These are phyloP conservation scores for Candida pseudoviswanathii DNA, from an alignment of 1,139 yeast genomes.

Conservation along the genomic window DNA sequence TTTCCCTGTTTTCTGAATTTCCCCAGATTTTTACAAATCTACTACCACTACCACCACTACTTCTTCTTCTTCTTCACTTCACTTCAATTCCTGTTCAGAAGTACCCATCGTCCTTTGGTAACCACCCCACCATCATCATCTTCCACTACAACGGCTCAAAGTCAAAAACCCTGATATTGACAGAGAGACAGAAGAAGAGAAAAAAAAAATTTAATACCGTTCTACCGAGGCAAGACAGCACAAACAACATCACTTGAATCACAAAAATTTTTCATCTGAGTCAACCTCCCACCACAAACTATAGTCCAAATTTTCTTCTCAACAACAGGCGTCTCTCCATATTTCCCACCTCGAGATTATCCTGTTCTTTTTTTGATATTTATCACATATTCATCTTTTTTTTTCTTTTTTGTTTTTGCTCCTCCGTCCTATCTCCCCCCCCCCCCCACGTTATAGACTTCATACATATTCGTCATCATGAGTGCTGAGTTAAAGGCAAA, in stretches of 20 bases:
- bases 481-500: constrained; percentile 32
- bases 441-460: constrained; percentile 3
- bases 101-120: not conserved
- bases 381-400: not conserved
- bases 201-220: not conserved
- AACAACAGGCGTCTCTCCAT: not conserved
- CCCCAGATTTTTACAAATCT: constrained; percentile 1
- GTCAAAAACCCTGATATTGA: constrained; percentile 2
- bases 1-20: not conserved
- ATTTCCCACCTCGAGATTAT: not conserved
- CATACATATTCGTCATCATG: constrained; percentile 10
- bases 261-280: constrained; percentile 4
- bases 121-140: not conserved
- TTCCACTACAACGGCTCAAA: not conserved
- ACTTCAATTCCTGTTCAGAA: not conserved
- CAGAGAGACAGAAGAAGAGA: not conserved
- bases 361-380: not conserved
- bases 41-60: not conserved
- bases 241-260: not conserved
- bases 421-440: not conserved
- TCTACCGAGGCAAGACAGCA: constrained; percentile 1
- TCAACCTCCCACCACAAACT: not conserved
- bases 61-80: not conserved
- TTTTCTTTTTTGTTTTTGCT: not conserved
- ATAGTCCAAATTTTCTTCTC: not conserved